A percentile compares a stretch with the other conserved stretches of the same genome.
Evolutionary conservation across 345 rosid genomes (phyloP).

Genomic region (Brassica juncea): DNA sequence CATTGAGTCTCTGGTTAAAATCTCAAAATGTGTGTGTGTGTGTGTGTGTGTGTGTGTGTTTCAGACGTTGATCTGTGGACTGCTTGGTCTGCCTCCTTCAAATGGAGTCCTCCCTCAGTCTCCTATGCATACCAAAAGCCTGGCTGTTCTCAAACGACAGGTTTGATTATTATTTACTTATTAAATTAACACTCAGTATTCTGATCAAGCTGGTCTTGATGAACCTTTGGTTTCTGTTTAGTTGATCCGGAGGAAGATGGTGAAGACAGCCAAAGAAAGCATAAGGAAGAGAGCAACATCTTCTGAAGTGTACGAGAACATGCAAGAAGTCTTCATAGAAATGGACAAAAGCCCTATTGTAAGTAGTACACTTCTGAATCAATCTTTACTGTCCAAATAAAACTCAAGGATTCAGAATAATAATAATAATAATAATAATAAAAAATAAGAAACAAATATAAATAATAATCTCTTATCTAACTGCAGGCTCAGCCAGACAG

Average conservation of each 20-base stretch:
- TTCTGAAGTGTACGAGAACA: slow-evolving; percentile 62
- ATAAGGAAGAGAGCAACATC: slow-evolving; percentile 57
- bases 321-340: slow-evolving; percentile 71
- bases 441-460: no score
- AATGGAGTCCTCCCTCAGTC: slow-evolving; percentile 94
- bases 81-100: slow-evolving; percentile 79
- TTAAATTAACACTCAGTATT: neutral
- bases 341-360: slow-evolving; percentile 58
- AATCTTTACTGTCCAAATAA: neutral
- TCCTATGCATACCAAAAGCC: slow-evolving; percentile 95
- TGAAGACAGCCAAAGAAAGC: slow-evolving; percentile 72
- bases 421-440: no score
- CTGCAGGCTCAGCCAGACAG: slow-evolving; percentile 38
- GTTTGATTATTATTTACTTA: neutral
- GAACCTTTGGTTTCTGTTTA: slow-evolving; percentile 27
- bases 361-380: slow-evolving; percentile 33
- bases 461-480: neutral
- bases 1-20: neutral
- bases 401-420: neutral
- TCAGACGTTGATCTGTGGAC: slow-evolving; percentile 83
- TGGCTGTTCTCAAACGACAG: slow-evolving; percentile 68
- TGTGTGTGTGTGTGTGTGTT: neutral
- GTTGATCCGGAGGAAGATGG: slow-evolving; percentile 71
- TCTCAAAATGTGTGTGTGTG: neutral
- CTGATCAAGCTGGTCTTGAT: neutral